Evolutionary conservation across 306 rosid species (phyloP), one percentile per base, ranked within the genome.

Genomic region (Bauhinia variegata): DNA sequence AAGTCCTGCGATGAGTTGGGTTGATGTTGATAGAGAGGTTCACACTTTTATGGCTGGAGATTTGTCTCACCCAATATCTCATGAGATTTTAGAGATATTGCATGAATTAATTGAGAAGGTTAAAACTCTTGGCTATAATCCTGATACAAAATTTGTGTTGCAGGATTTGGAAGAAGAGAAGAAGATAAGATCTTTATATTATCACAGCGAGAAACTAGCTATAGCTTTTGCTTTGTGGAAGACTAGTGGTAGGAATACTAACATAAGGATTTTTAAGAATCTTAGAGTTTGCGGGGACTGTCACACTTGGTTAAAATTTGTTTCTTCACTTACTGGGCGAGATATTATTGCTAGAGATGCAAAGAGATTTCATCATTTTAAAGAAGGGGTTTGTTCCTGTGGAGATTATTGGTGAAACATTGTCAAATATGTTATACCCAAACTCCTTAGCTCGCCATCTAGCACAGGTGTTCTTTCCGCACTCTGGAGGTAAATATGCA

Each of bases 41-140:
- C 87, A 89, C 61, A 76, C 79, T 82, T 86, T 84, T 83, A 84
- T 82, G 88, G 96, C 90, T 50, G 90, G 89, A 76, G 88, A 84
- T 75, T 74, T 78, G 71, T 86, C 88, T 17, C 87, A 80, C 71
- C 87, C 85, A 58, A 82, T 68, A 34, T 75, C 82, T 65, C 60
- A 64, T 32, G 81, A 80, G 74, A 78, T 82, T 65, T 23, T 57
- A 2, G 72, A 76, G 59, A 79, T 53, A 14, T 70, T 86, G 67
- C 82, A 78, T 65, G 73, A 67, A 15, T 59, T 86, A 62, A 59
- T 69, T 15, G 77, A 82, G 63, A 79, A 74, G 72, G 87, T 78
- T 39, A 79, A 68, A 71, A 50, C 19, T 33, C 58, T 71, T 58
- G 92, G 90, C 63, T 89, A 84, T 66, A 59, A 62, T 65, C 92